phyloP scores from a whole-genome alignment of 768 basidiomycete species.

The Dentipellis fragilis region DNA sequence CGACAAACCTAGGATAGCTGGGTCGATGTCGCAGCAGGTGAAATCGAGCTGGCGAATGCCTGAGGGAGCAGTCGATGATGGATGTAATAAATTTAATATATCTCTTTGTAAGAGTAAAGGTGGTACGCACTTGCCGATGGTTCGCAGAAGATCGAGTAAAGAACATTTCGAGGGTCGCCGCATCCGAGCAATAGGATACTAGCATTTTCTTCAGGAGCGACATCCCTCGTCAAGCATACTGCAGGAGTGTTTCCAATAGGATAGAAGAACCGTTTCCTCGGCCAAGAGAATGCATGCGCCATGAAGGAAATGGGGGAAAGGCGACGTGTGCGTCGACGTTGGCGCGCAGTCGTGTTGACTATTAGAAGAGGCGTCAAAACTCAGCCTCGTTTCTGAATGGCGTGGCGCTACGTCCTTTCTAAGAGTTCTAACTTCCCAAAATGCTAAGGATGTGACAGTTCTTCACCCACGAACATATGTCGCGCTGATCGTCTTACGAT shows the following conservation, averaged over 20 bases:
- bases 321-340: neutral
- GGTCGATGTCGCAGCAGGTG: conserved; percentile 42
- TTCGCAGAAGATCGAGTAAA: conserved; percentile 35
- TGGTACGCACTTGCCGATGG: neutral
- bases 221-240: conserved; percentile 33
- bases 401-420: no score
- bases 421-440: no score
- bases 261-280: conserved; percentile 40
- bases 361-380: no score
- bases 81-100: neutral
- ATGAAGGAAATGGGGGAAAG: conserved; percentile 17
- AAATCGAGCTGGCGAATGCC: conserved; percentile 28
- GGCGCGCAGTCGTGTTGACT: no score
- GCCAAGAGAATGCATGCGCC: conserved; percentile 35
- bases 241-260: conserved; percentile 54
- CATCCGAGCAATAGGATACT: conserved; percentile 44
- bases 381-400: no score
- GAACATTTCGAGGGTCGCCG: conserved; percentile 44
- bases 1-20: conserved; percentile 32
- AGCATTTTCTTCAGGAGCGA: conserved; percentile 38
- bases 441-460: no score
- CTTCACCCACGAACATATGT: no score
- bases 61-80: neutral
- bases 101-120: no score
- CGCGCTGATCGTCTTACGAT: no score